Evolutionary conservation across 1,284 basidiomycete genomes (phyloP), one percentile per base, ranked within the genome.

Genomic region (Microbotryomycetes sp.): DNA sequence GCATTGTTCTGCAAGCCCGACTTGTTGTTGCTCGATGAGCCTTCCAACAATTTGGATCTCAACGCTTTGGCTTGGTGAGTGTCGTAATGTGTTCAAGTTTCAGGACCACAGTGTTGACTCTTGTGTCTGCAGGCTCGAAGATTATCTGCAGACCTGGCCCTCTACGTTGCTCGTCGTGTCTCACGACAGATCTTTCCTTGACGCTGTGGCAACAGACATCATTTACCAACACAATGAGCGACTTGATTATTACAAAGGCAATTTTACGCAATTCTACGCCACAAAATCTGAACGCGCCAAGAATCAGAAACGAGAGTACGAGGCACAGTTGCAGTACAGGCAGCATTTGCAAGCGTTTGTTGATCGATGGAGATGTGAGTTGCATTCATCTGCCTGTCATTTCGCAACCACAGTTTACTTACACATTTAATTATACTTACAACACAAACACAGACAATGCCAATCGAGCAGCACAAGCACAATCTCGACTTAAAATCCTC

Each of bases 181-280:
- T 63, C 96, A 99, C 83, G 96, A 99, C 77, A 86, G 96, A 73
- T 90, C 94, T 30, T 98, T 99, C 84, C 80, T 98, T 82, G 93
- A 98, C 77, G 88, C 89, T 28, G 62, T 66, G 59, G 70, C 70
- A 25, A 78, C 77, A 42, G 76, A 77, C 65, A 97, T 98, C 71
- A 85, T 98, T 42, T 92, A 97, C 76, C 92, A 97, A 78, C 94
- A 98, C 77, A 93, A 89, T 2, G 88, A 84, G 65, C 83, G 96
- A 56, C 81, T 99, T 26, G 94, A 98, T 76, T 97, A 97, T 64
- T 72, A 67, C 69, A 71, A 72, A 57, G 68, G 93, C 70, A 97
- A 98, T 79, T 99, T 98, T 77, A 86, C 89, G 1, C 92, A 97
- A 74, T 98, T 99, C 82, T 97, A 99, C 76, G 93, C 94, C 3